Percentiles rank a stretch among this genome's conserved stretches.
phyloP scores from a whole-genome alignment of 768 basidiomycete species.

The Psilocybe cubensis region DNA sequence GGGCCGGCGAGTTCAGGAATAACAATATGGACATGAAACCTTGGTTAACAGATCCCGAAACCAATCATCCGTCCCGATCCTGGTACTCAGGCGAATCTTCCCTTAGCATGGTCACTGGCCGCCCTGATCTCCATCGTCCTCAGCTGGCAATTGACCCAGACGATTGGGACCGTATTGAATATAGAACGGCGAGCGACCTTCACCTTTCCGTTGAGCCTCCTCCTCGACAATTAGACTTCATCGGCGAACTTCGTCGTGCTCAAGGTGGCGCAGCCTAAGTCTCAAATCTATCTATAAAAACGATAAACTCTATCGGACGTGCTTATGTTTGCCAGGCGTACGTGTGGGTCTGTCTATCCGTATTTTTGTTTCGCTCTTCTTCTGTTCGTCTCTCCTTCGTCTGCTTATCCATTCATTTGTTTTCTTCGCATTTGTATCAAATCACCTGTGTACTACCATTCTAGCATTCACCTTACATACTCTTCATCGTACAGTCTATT shows the following conservation, averaged over 20 bases:
- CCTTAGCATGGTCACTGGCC: constrained; percentile 14
- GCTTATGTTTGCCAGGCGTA: background rate
- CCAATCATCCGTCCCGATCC: constrained; percentile 7
- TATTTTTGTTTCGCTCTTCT: background rate
- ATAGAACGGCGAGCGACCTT: constrained; percentile 21
- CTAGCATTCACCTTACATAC: constrained; percentile 3
- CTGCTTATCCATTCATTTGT: background rate
- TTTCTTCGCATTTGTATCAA: constrained; percentile 10
- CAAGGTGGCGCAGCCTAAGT: constrained; percentile 11
- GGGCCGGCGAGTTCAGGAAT: constrained; percentile 37
- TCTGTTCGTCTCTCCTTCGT: background rate
- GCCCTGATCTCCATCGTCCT: constrained; percentile 18
- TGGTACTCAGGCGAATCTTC: constrained; percentile 20
- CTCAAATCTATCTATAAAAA: background rate
- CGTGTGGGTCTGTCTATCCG: background rate
- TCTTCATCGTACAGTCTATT: constrained; percentile 5
- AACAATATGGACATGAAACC: constrained; percentile 13
- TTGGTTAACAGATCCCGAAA: constrained; percentile 11
- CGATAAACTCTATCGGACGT: background rate
- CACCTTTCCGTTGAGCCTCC: constrained; percentile 18
- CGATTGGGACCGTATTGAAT: constrained; percentile 28
- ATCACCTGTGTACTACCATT: constrained; percentile 5
- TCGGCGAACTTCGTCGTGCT: constrained; percentile 23
- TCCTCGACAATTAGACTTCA: constrained; percentile 21
- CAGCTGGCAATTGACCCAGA: constrained; percentile 15